Conservation (phyloP, 1,139 yeast species). For the Geotrichum reessii region DNA sequence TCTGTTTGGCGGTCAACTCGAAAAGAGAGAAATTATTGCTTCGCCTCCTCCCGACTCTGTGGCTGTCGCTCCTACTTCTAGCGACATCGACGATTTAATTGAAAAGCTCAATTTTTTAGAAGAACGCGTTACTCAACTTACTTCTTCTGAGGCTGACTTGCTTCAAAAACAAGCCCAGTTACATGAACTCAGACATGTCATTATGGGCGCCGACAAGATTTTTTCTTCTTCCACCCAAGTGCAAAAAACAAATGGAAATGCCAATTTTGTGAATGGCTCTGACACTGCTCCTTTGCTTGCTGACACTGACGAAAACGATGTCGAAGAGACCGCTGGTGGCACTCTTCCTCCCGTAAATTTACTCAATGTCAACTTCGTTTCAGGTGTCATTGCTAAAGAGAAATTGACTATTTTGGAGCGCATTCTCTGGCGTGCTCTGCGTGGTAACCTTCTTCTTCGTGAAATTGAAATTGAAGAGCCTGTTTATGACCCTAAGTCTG, state of each 20-base stretch:
- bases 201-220: conserved; percentile 64
- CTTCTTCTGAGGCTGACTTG: conserved; percentile 51
- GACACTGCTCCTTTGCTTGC: conserved; percentile 26
- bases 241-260: conserved; percentile 18
- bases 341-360: not conserved
- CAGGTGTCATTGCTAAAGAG: conserved; percentile 77
- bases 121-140: conserved; percentile 52
- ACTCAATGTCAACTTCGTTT: conserved; percentile 48
- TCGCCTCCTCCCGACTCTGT: conserved; percentile 29
- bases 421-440: conserved; percentile 84
- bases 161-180: conserved; percentile 51
- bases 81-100: conserved; percentile 71
- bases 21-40: conserved; percentile 27
- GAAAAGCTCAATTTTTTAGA: conserved; percentile 62
- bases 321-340: conserved; percentile 16
- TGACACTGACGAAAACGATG: conserved; percentile 11
- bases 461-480: conserved; percentile 63
- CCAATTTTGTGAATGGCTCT: conserved; percentile 14
- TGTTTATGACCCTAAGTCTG: conserved; percentile 46
- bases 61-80: conserved; percentile 45
- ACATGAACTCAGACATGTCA: conserved; percentile 60
- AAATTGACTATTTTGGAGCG: conserved; percentile 71
- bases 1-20: conserved; percentile 33
- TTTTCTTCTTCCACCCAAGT: conserved; percentile 40
- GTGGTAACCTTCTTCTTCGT: conserved; percentile 80